These are phyloP conservation scores for Raphanus raphanistrum DNA, from an alignment of 345 rosid species.

Conservation along the genomic window DNA sequence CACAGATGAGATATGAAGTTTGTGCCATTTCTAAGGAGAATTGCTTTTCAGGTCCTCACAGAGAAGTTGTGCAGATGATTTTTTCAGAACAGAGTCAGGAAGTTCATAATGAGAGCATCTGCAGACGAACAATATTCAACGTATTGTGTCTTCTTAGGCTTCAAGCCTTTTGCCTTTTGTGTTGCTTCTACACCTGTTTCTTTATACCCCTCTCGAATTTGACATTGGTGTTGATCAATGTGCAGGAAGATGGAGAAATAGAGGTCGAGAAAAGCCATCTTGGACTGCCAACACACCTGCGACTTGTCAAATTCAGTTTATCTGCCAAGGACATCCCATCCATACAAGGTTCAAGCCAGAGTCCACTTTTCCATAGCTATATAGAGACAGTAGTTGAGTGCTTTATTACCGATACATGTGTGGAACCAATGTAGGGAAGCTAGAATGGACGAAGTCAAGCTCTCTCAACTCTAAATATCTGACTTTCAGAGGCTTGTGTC, in stretches of 20 bases:
- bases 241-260: constrained; percentile 65
- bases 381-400: constrained; percentile 10
- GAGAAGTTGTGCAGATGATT: neutral
- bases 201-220: neutral
- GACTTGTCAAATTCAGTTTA: constrained; percentile 67
- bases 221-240: constrained; percentile 14
- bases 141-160: neutral
- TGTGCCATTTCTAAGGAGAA: neutral
- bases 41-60: neutral
- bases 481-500: constrained; percentile 29
- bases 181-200: neutral
- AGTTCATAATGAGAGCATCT: neutral
- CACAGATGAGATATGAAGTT: neutral
- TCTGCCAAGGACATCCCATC: constrained; percentile 64
- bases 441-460: constrained; percentile 40
- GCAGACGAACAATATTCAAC: neutral
- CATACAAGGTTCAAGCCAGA: constrained; percentile 53
- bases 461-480: constrained; percentile 41
- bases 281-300: constrained; percentile 48
- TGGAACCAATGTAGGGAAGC: constrained; percentile 45
- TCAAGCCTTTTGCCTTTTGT: neutral
- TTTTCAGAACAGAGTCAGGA: neutral
- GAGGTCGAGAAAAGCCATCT: constrained; percentile 75
- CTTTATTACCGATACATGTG: constrained; percentile 20
- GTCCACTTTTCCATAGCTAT: neutral